Conservation (phyloP, 371 early-diverging fungal genomes). For the Chytridium lagenaria region DNA sequence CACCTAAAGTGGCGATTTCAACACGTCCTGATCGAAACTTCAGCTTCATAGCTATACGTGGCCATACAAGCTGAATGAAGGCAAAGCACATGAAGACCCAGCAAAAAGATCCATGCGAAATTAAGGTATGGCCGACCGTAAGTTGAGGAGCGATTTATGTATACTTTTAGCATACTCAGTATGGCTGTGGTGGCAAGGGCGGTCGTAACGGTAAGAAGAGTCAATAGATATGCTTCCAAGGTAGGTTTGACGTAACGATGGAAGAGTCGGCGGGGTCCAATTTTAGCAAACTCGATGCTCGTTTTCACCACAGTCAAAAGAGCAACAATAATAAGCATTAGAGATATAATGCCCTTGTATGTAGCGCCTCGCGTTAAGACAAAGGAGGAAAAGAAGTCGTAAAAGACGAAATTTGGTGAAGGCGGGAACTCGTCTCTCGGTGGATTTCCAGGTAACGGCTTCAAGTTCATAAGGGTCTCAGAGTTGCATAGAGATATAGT, state of each 20-base stretch:
- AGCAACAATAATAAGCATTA: slow-evolving; percentile 29
- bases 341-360: slow-evolving; percentile 13
- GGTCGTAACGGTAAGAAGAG: slow-evolving; percentile 19
- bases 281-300: slow-evolving; percentile 17
- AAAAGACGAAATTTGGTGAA: slow-evolving; percentile 39
- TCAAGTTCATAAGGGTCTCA: not conserved
- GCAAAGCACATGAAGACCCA: slow-evolving; percentile 32
- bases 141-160: slow-evolving; percentile 40
- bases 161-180: slow-evolving; percentile 33
- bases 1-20: slow-evolving; percentile 19
- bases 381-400: slow-evolving; percentile 33
- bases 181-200: slow-evolving; percentile 14
- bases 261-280: slow-evolving; percentile 26
- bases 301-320: slow-evolving; percentile 17
- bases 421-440: slow-evolving; percentile 9
- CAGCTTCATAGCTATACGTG: slow-evolving; percentile 34
- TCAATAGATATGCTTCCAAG: slow-evolving; percentile 32
- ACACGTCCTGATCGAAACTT: slow-evolving; percentile 27
- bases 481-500: slow-evolving; percentile 21
- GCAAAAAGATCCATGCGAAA: slow-evolving; percentile 34
- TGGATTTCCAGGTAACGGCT: not conserved
- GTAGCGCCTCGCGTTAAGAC: slow-evolving; percentile 8
- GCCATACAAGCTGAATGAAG: slow-evolving; percentile 39
- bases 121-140: slow-evolving; percentile 45
- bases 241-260: slow-evolving; percentile 33